These are phyloP conservation scores for Nidula microcarpa DNA, from an alignment of 768 basidiomycete species.

Conservation along the genomic window DNA sequence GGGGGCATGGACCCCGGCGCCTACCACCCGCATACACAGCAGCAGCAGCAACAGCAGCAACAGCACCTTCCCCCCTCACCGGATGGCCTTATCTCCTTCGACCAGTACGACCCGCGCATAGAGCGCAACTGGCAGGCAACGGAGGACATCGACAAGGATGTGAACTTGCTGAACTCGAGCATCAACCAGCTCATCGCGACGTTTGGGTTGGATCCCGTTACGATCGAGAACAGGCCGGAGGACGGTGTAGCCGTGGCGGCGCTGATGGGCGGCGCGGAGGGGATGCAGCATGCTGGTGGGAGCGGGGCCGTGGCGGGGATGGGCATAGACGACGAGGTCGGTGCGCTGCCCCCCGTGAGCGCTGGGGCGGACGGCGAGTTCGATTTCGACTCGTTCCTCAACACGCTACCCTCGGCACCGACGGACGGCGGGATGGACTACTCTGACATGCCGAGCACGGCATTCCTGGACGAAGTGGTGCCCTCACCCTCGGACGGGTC, in stretches of 20 bases:
- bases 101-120: constrained; percentile 31
- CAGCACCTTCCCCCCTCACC: constrained; percentile 8
- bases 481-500: constrained; percentile 15
- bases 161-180: constrained; percentile 63
- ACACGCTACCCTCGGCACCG: constrained; percentile 6
- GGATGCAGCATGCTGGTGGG: not conserved
- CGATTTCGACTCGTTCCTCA: constrained; percentile 24
- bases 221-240: constrained; percentile 13
- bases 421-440: constrained; percentile 1
- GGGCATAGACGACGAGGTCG: constrained; percentile 1
- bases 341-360: not conserved
- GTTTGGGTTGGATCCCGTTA: constrained; percentile 58
- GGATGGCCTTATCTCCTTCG: constrained; percentile 28
- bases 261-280: not conserved
- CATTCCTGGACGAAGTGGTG: constrained; percentile 24
- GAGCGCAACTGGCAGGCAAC: constrained; percentile 53
- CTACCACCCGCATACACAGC: too few species aligned
- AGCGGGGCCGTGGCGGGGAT: not conserved
- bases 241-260: not conserved
- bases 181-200: constrained; percentile 72
- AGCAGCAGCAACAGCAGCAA: not conserved
- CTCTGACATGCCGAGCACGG: constrained; percentile 13
- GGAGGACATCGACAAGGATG: constrained; percentile 66
- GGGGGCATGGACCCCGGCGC: too few species aligned
- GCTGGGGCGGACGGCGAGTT: constrained; percentile 10